Evolutionary conservation across 306 rosid species (phyloP).

Genomic region (Trichosanthes truncata): DNA sequence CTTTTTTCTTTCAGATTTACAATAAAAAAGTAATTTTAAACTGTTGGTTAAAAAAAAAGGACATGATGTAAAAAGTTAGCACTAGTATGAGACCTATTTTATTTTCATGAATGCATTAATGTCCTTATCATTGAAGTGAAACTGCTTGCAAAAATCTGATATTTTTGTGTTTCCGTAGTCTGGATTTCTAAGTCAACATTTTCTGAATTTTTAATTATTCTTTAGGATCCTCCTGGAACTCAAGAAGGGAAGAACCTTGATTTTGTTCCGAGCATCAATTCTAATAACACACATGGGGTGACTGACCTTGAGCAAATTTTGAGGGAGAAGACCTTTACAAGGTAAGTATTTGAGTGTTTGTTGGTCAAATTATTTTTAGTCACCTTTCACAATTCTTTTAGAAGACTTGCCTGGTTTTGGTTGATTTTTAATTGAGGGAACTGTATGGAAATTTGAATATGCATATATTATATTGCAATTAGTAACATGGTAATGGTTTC

Average conservation of each 20-base stretch:
- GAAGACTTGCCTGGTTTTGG: not conserved
- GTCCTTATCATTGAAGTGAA: not conserved
- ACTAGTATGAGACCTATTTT: not conserved
- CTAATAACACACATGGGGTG: conserved; percentile 32
- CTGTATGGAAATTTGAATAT: not conserved
- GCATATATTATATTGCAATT: not conserved
- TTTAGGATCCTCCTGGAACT: conserved; percentile 30
- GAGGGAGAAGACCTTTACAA: conserved; percentile 79
- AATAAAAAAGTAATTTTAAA: not conserved
- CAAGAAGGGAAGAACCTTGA: conserved; percentile 26
- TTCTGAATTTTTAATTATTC: not conserved
- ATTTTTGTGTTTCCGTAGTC: not conserved
- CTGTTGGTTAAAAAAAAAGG: not conserved
- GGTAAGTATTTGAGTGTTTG: conserved; percentile 33
- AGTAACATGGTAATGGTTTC: not conserved
- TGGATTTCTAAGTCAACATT: not conserved
- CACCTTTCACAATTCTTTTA: not conserved
- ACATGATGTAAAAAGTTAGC: not conserved
- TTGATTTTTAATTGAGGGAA: not conserved
- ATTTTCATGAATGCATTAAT: not conserved
- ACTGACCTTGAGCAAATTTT: conserved; percentile 68
- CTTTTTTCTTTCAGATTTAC: not conserved
- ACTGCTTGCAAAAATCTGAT: not conserved
- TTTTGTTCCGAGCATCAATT: conserved; percentile 25
- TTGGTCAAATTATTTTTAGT: not conserved